Evolutionary conservation across 441 rosid species (phyloP), one percentile per base, ranked within the genome.

Genomic region (Aleurites moluccanus): DNA sequence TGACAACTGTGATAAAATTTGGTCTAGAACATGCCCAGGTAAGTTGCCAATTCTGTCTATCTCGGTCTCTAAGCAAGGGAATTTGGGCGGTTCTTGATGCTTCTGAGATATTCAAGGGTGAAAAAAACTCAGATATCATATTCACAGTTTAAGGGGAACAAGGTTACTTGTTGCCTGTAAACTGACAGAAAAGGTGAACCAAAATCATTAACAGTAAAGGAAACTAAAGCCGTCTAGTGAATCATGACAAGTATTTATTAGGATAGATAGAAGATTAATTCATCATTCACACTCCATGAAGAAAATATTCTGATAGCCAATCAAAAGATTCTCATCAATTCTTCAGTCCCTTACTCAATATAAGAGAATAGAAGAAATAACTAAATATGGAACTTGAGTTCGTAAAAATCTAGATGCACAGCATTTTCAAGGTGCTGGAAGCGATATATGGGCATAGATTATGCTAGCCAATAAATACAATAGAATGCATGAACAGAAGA

Each of bases 21-120:
- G 89, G 70, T 88, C 88, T 61, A 86, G 59, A 62, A 88, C 77
- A 76, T 90, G 88, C 42, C 86, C 90, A 9, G 90, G 91, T 72
- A 90, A 80, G 79, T 73, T 81, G 81, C 89, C 85, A 81, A 90
- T 75, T 72, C 76, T 84, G 79, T 90, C 92, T 40, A 79, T 62
- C 77, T 83, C 90, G 0, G 74, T 65, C 79, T 85, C 88, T 13
- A 69, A 33, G 78, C 83, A 83, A 70, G 86, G 85, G 44, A 76
- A 75, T 68, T 85, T 82, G 42, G 87, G 88, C 21, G 89, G 83
- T 75, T 86, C 96, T 82, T 87, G 80, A 10, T 69, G 88, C 85
- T 79, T 89, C 92, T 86, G 86, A 78, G 64, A 77, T 21, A 80
- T 76, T 84, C 75, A 56, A 78, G 38, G 44, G 15, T 20, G n/a